Percentiles rank a stretch among this genome's conserved stretches.
phyloP scores from a whole-genome alignment of 176 grass and related monocot species.

The Aegilops umbellulata region DNA sequence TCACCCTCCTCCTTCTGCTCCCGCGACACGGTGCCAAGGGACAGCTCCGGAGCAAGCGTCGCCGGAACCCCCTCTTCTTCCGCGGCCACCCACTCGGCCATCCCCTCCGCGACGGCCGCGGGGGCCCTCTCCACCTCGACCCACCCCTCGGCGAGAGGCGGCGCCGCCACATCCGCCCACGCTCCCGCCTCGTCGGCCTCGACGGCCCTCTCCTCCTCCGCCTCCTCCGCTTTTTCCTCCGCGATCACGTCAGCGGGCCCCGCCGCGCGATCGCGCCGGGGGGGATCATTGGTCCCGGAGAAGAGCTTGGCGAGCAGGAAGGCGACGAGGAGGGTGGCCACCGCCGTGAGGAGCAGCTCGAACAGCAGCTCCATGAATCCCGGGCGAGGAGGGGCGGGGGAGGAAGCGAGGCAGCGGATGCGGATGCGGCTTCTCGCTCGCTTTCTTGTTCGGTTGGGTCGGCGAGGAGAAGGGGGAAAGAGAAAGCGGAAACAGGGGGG shows the following conservation, averaged over 20 bases:
- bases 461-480: constrained; percentile 7
- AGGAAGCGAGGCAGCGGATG: neutral
- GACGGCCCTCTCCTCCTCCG: constrained; percentile 36
- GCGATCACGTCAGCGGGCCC: constrained; percentile 18
- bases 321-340: constrained; percentile 57
- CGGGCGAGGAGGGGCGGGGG: neutral
- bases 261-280: neutral
- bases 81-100: neutral
- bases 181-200: constrained; percentile 35
- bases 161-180: neutral
- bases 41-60: neutral
- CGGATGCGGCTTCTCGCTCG: neutral
- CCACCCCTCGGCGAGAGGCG: constrained; percentile 28
- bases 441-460: constrained; percentile 23
- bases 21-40: neutral
- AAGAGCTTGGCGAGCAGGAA: constrained; percentile 63
- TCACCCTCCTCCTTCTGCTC: constrained; percentile 6
- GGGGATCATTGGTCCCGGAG: constrained; percentile 34
- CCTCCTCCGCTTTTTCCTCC: constrained; percentile 3
- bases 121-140: constrained; percentile 36
- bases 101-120: neutral
- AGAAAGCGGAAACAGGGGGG: neutral
- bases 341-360: constrained; percentile 74
- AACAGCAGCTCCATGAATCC: constrained; percentile 56
- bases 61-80: constrained; percentile 4